Percentiles rank a stretch among this genome's conserved stretches.
phyloP scores from a whole-genome alignment of 208 protist species.

The Trypanosomatidae sp. region DNA sequence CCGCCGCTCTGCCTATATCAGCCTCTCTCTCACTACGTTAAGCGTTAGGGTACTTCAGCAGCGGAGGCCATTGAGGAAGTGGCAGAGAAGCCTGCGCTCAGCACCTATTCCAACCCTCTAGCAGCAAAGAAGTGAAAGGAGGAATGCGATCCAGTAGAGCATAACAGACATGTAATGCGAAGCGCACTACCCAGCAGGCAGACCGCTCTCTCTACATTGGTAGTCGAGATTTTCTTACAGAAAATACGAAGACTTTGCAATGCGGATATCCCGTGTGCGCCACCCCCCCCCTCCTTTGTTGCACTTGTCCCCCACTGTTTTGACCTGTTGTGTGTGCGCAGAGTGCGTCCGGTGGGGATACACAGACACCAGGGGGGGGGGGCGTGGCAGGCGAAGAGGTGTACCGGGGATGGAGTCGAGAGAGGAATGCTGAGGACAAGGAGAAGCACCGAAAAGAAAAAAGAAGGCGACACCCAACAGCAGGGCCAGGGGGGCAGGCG shows the following conservation, averaged over 20 bases:
- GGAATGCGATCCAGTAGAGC: neutral
- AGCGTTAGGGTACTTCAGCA: neutral
- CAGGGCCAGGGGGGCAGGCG: neutral
- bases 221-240: neutral
- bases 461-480: neutral
- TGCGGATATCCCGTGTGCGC: neutral
- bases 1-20: neutral
- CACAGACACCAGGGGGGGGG: neutral
- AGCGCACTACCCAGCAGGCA: neutral
- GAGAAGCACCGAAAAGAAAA: neutral
- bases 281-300: neutral
- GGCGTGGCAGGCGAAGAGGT: neutral
- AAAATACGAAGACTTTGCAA: neutral
- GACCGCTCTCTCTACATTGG: neutral
- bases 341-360: neutral
- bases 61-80: neutral
- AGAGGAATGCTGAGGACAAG: neutral
- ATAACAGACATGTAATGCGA: neutral
- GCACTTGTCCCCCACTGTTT: neutral
- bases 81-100: neutral
- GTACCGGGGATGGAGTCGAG: neutral
- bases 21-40: neutral
- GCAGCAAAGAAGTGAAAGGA: neutral
- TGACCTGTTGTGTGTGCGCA: neutral
- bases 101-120: neutral